Evolutionary conservation across 345 rosid genomes (phyloP).

Genomic region (Orychophragmus violaceus): DNA sequence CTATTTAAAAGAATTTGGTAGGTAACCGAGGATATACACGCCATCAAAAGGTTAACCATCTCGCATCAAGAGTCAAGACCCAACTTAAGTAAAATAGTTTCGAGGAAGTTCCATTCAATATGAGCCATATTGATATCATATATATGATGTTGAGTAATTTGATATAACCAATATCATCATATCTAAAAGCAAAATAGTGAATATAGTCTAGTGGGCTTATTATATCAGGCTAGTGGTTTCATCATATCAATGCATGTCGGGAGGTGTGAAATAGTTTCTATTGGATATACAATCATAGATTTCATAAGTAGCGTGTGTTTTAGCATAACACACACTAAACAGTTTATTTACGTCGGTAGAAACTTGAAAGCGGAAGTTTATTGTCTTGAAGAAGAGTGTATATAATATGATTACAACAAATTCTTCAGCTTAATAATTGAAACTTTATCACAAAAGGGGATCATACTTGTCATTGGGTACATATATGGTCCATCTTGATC

Average conservation of each 20-base stretch:
- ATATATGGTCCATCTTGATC: slow-evolving; percentile 26
- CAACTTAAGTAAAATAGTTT: too few species aligned
- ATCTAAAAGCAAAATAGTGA: background rate
- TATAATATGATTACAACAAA: slow-evolving; percentile 9
- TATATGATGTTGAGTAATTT: background rate
- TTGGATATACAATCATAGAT: background rate
- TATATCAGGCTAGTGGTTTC: background rate
- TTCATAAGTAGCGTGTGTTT: slow-evolving; percentile 17
- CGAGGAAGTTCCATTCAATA: too few species aligned
- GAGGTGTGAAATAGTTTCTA: slow-evolving; percentile 10
- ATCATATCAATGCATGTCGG: slow-evolving; percentile 1
- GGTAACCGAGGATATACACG: too few species aligned
- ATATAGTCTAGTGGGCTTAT: background rate
- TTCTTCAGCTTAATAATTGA: slow-evolving; percentile 13
- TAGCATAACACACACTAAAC: slow-evolving; percentile 6
- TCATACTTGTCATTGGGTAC: slow-evolving; percentile 19
- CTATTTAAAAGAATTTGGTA: too few species aligned
- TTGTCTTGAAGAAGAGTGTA: slow-evolving; percentile 1
- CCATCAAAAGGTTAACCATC: too few species aligned
- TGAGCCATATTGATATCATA: background rate
- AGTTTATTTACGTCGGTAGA: slow-evolving; percentile 11
- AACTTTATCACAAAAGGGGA: background rate
- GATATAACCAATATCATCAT: background rate
- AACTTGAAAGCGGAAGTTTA: background rate
- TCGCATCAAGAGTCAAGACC: too few species aligned